Evolutionary conservation across 164 flowering plant genomes (phyloP).

Genomic region (Tetracentron sinense): DNA sequence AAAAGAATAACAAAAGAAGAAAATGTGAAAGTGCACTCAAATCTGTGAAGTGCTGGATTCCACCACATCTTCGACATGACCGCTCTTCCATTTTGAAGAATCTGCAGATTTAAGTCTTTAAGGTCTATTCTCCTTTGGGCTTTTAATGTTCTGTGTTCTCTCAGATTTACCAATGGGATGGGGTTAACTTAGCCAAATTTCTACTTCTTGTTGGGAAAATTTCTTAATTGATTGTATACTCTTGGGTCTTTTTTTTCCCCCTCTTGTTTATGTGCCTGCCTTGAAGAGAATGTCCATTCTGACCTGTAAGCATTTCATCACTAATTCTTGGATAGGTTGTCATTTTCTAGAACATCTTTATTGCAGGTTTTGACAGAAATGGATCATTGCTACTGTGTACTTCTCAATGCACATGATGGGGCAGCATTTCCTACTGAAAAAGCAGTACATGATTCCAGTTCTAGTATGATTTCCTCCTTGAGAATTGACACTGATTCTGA

Average conservation of each 20-base stretch:
- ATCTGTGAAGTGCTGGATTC: too few relatives aligned
- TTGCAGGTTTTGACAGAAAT: constrained; percentile 82
- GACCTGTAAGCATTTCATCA: not conserved
- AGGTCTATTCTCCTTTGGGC: too few relatives aligned
- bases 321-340: not conserved
- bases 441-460: constrained; percentile 24
- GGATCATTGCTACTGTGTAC: constrained; percentile 95
- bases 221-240: too few relatives aligned
- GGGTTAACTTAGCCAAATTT: not conserved
- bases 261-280: not conserved
- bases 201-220: not conserved
- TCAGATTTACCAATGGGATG: not conserved
- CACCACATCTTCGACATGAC: too few relatives aligned
- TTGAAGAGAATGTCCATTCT: not conserved
- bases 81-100: too few relatives aligned
- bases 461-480: constrained; percentile 32
- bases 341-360: not conserved
- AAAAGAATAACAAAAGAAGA: too few relatives aligned
- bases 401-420: constrained; percentile 92
- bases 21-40: too few relatives aligned
- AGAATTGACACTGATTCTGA: constrained; percentile 32
- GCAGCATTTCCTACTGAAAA: constrained; percentile 81
- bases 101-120: too few relatives aligned
- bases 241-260: not conserved
- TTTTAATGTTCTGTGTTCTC: too few relatives aligned